Conservation (phyloP, 2,329 filamentous ascomycete species). For the Sarocladium oryzae region DNA sequence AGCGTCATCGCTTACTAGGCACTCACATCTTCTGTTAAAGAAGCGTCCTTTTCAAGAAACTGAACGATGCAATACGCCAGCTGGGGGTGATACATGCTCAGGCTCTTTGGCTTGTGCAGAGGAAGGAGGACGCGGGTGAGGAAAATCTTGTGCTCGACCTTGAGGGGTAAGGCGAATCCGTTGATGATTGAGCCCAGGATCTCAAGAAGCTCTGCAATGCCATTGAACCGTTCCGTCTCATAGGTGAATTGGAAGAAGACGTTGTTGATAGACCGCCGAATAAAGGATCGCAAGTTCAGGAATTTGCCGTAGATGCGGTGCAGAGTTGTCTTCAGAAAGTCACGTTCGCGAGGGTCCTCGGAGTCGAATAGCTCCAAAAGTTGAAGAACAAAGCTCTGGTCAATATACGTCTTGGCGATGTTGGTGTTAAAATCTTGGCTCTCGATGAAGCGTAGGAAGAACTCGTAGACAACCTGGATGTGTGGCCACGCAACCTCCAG, state of each 20-base stretch:
- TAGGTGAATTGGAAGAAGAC: constrained; percentile 99
- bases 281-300: constrained; percentile 93
- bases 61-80: constrained; percentile 98
- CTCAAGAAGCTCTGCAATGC: constrained; percentile 91
- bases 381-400: constrained; percentile 94
- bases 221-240: constrained; percentile 97
- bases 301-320: constrained; percentile 99
- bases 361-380: constrained; percentile 98
- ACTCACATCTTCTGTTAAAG: constrained; percentile 87
- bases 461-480: constrained; percentile 99
- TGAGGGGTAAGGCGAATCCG: constrained; percentile 90
- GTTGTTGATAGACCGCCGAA: constrained; percentile 97
- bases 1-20: not conserved
- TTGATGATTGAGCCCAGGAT: constrained; percentile 99
- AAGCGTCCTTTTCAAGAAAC: constrained; percentile 95
- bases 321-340: constrained; percentile 96
- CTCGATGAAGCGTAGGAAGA: constrained; percentile 97
- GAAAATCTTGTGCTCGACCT: constrained; percentile 98
- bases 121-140: constrained; percentile 88
- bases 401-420: constrained; percentile 97
- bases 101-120: constrained; percentile 94
- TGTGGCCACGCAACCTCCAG: constrained; percentile 98
- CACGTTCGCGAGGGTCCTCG: constrained; percentile 90
- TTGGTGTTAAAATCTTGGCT: constrained; percentile 99
- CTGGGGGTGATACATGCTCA: constrained; percentile 99